phyloP scores from a whole-genome alignment of 306 rosid genomes.

The Prunus padus region DNA sequence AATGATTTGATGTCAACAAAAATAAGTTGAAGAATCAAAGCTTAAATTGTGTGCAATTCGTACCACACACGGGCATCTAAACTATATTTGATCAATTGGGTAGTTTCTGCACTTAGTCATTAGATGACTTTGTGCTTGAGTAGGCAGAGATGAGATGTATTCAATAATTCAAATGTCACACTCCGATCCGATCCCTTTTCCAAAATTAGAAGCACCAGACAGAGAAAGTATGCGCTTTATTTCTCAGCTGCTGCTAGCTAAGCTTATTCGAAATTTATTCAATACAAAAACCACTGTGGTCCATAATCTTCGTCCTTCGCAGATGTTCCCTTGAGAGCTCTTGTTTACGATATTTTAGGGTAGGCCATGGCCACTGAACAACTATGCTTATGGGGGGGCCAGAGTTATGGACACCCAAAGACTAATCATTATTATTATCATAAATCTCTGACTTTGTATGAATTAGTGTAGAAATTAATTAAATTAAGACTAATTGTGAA shows the following conservation, averaged over 20 bases:
- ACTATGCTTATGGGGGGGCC: background rate
- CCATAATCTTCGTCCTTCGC: background rate
- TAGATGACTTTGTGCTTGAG: background rate
- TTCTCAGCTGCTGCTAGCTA: background rate
- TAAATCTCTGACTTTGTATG: background rate
- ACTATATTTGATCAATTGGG: too few species aligned
- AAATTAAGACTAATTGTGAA: too few species aligned
- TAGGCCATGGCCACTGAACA: background rate
- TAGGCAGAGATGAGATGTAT: background rate
- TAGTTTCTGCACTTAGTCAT: background rate
- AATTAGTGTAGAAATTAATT: too few species aligned
- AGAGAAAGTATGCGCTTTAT: background rate
- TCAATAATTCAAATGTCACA: background rate
- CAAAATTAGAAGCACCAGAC: constrained; percentile 1
- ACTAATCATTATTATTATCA: background rate
- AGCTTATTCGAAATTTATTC: background rate
- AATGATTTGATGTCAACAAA: background rate
- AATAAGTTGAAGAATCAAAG: background rate
- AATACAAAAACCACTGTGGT: background rate
- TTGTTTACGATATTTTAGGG: background rate
- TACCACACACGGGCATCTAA: background rate
- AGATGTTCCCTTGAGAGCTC: background rate
- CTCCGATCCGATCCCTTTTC: background rate
- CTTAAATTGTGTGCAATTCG: background rate
- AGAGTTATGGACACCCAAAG: background rate